phyloP scores from a whole-genome alignment of 345 rosid genomes.

The Streptanthus diversifolius region DNA sequence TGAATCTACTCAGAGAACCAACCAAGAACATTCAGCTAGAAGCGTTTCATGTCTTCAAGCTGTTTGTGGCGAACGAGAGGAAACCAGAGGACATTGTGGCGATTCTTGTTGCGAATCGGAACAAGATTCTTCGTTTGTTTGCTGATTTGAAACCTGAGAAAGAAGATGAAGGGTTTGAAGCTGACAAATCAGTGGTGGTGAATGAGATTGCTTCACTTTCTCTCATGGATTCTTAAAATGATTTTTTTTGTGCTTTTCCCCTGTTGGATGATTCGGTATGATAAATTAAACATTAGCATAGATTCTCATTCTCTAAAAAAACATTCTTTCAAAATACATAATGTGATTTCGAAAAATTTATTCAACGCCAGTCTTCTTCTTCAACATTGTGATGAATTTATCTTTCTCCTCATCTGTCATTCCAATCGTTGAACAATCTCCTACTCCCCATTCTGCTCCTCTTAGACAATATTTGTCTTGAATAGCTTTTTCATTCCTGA shows the following conservation, averaged over 20 bases:
- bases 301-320: neutral
- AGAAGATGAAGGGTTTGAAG: constrained; percentile 35
- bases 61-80: constrained; percentile 69
- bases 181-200: constrained; percentile 27
- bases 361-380: constrained; percentile 55
- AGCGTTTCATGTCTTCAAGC: constrained; percentile 94
- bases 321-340: neutral
- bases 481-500: constrained; percentile 57
- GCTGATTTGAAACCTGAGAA: constrained; percentile 45
- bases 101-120: constrained; percentile 57
- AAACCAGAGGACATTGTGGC: constrained; percentile 59
- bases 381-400: constrained; percentile 72
- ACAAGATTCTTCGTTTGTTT: constrained; percentile 67
- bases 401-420: constrained; percentile 78
- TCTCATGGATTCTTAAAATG: neutral
- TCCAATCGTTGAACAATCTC: constrained; percentile 84
- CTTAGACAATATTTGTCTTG: constrained; percentile 85
- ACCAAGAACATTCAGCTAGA: constrained; percentile 89
- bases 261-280: constrained; percentile 25
- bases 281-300: constrained; percentile 28
- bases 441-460: constrained; percentile 96
- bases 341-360: neutral
- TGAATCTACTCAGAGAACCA: constrained; percentile 92
- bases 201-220: constrained; percentile 29
- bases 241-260: neutral